Evolutionary conservation across 306 rosid genomes (phyloP), one percentile per base, ranked within the genome.

Genomic region (Acacia crassicarpa): DNA sequence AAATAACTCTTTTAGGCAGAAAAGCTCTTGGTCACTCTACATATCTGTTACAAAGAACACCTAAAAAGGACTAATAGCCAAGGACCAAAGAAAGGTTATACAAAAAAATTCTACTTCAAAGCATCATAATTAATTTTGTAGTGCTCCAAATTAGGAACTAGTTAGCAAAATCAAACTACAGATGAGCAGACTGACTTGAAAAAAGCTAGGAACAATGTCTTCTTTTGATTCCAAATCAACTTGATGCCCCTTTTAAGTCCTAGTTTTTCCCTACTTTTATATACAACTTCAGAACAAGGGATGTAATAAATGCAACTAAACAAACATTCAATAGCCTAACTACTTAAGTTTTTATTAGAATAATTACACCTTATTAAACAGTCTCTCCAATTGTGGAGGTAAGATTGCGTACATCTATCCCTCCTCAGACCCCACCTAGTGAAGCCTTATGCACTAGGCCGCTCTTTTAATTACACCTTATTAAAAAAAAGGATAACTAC

Each of bases 121-220:
- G 32, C 66, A 83, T 44, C 30, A 35, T 40, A 46, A 58, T 20
- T 43, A 59, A 53, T 38, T 22, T 23, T 35, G 32, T 49, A 77
- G 30, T 68, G 32, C 35, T 72, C 49, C 51, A 72, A 81, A 77
- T 56, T 66, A 56, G 46, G 68, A 81, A 77, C 44, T 72, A n/a
- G 53, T 65, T 77, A 62, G 73, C 63, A 19, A 77, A 4, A 32
- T 66, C 74, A 51, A 14, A 38, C 79, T 53, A 65, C 56, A 81
- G 40, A 46, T 41, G 17, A 78, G 63, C 33, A 78, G 78, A 78
- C 68, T 78, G 71, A 74, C n/a, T 38, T 19, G n/a, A 74, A 70
- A 75, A 44, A 25, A 79, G 72, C 67, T 74, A 74, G n/a, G 72
- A 32, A 32, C 8, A 10, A 14, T 22, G 6, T 61, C 20, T 68